Evolutionary conservation across 2,329 filamentous ascomycete species (phyloP).

Genomic region (Endoconidiophora laricicola): DNA sequence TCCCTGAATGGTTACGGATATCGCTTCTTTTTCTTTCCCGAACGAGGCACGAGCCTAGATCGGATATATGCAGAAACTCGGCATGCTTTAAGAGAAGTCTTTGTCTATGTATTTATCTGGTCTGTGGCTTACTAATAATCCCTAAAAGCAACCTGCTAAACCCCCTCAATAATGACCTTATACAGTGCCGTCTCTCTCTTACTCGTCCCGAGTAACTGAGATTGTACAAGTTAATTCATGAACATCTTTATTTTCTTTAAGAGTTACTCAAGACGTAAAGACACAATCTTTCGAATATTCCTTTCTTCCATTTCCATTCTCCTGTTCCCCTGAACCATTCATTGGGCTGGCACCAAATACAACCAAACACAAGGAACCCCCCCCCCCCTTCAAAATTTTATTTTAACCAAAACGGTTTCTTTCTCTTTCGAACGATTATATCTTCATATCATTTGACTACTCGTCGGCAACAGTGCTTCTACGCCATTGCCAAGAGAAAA

Average conservation of each 20-base stretch:
- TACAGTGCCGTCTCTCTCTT: too few species aligned
- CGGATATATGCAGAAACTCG: neutral
- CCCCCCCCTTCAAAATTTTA: too few species aligned
- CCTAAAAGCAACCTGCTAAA: too few species aligned
- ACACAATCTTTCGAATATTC: neutral
- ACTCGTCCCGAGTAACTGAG: too few species aligned
- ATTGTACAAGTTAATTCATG: too few species aligned
- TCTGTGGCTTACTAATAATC: too few species aligned
- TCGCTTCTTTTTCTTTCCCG: constrained; percentile 3
- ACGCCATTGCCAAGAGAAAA: constrained; percentile 29
- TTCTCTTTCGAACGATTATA: too few species aligned
- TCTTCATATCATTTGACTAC: constrained; percentile 14
- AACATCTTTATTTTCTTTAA: neutral
- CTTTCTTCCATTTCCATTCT: neutral
- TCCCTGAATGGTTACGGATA: constrained; percentile 1
- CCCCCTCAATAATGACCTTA: too few species aligned
- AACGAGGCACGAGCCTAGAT: neutral
- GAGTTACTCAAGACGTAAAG: too few species aligned
- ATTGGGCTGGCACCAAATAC: constrained; percentile 6
- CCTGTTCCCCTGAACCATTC: constrained; percentile 9
- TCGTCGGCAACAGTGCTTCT: constrained; percentile 29
- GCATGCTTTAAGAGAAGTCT: neutral
- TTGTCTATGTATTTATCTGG: too few species aligned
- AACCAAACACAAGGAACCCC: neutral
- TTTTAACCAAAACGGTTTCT: too few species aligned